phyloP scores from a whole-genome alignment of 2,329 filamentous ascomycete genomes.

The Diaporthe aspalathi region DNA sequence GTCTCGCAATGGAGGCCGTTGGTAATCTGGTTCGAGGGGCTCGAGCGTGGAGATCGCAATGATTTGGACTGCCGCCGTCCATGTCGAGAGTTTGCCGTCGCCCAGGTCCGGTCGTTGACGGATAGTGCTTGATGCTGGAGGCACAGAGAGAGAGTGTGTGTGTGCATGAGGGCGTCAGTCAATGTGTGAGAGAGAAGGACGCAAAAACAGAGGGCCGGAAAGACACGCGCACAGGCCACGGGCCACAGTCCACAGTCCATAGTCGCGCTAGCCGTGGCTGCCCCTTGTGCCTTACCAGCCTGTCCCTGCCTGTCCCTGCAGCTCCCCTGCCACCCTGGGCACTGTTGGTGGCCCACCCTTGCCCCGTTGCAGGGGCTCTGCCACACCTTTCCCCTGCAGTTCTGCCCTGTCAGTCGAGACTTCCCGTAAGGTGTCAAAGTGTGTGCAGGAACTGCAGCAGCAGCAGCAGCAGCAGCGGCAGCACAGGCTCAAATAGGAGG shows the following conservation, averaged over 20 bases:
- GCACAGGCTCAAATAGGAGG: neutral
- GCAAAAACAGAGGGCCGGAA: slow-evolving; percentile 10
- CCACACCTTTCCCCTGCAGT: slow-evolving; percentile 13
- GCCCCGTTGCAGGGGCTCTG: neutral
- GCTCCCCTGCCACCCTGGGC: neutral
- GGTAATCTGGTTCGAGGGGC: neutral
- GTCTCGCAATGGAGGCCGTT: too few relatives aligned
- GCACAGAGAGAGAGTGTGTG: neutral
- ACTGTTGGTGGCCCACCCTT: neutral
- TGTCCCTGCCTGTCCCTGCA: neutral
- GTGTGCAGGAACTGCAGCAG: slow-evolving; percentile 6
- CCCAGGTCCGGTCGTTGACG: slow-evolving; percentile 6
- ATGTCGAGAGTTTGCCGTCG: neutral
- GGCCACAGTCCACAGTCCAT: too few relatives aligned
- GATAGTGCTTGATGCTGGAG: too few relatives aligned
- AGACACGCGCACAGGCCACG: neutral
- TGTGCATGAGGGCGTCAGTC: too few relatives aligned
- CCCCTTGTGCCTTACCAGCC: neutral
- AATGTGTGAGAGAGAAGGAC: neutral
- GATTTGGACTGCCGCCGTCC: slow-evolving; percentile 8
- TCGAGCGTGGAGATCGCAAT: slow-evolving; percentile 20
- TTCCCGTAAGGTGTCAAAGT: slow-evolving; percentile 28
- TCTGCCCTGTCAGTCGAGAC: slow-evolving; percentile 21
- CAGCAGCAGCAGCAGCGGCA: slow-evolving; percentile 1
- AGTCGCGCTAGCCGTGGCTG: neutral